Conservation (phyloP, 2,329 filamentous ascomycete genomes). For the Phaeosphaeria sp. region DNA sequence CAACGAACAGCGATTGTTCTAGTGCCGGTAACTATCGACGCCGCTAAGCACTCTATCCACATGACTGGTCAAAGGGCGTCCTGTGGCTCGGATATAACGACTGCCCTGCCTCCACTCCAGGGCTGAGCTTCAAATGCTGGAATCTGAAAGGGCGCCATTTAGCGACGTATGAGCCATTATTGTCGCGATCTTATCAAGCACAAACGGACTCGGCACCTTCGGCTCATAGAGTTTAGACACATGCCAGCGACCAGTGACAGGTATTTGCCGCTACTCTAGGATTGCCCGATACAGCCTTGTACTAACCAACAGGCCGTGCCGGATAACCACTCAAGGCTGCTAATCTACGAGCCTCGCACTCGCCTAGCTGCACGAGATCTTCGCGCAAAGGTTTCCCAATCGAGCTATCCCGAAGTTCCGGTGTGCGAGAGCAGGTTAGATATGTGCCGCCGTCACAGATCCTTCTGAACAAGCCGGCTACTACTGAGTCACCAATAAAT, state of each 20-base stretch:
- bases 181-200: background rate
- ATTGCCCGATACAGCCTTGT: background rate
- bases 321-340: background rate
- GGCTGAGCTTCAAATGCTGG: background rate
- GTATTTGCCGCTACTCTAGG: background rate
- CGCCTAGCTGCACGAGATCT: constrained; percentile 10
- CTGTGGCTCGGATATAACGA: constrained; percentile 5
- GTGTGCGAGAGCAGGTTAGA: constrained; percentile 10
- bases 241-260: background rate
- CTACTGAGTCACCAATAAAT: background rate
- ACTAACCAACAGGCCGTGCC: constrained; percentile 7
- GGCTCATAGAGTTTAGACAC: constrained; percentile 5
- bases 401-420: constrained; percentile 11
- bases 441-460: constrained; percentile 11
- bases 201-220: background rate
- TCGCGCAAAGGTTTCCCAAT: constrained; percentile 21
- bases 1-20: constrained; percentile 6
- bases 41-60: constrained; percentile 21
- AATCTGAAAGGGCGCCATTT: constrained; percentile 3
- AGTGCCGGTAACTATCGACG: constrained; percentile 23
- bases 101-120: background rate
- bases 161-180: background rate
- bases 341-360: background rate
- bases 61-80: constrained; percentile 9
- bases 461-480: background rate